Evolutionary conservation across 2,329 filamentous ascomycete species (phyloP).

Genomic region (Colletotrichum higginsianum): DNA sequence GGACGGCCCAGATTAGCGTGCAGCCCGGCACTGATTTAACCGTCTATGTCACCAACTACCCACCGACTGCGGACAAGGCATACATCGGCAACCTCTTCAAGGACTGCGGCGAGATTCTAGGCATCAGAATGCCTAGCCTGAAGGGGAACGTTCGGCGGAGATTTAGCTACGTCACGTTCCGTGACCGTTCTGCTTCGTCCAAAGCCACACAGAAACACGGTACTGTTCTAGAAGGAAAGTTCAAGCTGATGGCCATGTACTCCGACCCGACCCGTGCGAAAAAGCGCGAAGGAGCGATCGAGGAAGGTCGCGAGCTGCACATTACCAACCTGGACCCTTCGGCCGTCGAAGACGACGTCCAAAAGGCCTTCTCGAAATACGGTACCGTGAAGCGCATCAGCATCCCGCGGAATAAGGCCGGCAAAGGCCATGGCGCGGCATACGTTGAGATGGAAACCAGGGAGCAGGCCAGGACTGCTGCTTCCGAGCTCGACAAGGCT

Average conservation of each 20-base stretch:
- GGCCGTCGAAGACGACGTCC: slow-evolving; percentile 77
- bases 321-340: slow-evolving; percentile 77
- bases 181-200: slow-evolving; percentile 75
- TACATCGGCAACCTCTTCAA: slow-evolving; percentile 79
- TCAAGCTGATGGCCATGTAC: slow-evolving; percentile 82
- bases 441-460: slow-evolving; percentile 84
- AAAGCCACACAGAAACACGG: slow-evolving; percentile 82
- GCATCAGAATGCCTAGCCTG: slow-evolving; percentile 90
- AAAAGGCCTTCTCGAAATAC: slow-evolving; percentile 80
- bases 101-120: slow-evolving; percentile 85
- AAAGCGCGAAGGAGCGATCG: slow-evolving; percentile 81
- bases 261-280: slow-evolving; percentile 88
- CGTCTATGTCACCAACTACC: slow-evolving; percentile 92
- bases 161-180: slow-evolving; percentile 97
- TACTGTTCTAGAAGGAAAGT: slow-evolving; percentile 76
- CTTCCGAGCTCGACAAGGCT: slow-evolving; percentile 78
- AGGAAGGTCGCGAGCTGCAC: slow-evolving; percentile 91
- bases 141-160: slow-evolving; percentile 90
- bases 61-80: slow-evolving; percentile 79
- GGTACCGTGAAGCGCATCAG: slow-evolving; percentile 82
- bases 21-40: slow-evolving; percentile 83
- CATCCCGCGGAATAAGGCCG: slow-evolving; percentile 77
- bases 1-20: slow-evolving; percentile 81
- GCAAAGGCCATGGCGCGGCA: slow-evolving; percentile 81
- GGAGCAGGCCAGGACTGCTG: slow-evolving; percentile 77